phyloP scores from a whole-genome alignment of 106 monocot species.

The Cymbidium sinense region DNA sequence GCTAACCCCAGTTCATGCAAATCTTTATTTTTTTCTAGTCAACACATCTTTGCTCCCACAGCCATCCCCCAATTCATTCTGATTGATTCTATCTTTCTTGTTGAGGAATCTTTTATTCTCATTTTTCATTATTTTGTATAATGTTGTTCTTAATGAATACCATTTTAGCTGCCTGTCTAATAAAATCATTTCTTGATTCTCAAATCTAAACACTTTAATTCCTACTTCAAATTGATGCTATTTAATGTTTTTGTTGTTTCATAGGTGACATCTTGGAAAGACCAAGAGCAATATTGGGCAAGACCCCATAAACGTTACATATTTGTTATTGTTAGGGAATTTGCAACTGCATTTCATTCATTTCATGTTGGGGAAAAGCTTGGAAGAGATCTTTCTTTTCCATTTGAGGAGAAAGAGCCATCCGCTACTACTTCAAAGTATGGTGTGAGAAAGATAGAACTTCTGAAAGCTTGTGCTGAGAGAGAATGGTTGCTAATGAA shows the following conservation, averaged over 20 bases:
- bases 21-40: not conserved
- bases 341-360: constrained; percentile 28
- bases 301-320: constrained; percentile 19
- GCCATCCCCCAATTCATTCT: not conserved
- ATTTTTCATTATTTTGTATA: no score
- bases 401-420: constrained; percentile 37
- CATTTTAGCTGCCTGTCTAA: not conserved
- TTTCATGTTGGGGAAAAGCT: constrained; percentile 31
- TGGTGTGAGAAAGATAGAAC: constrained; percentile 25
- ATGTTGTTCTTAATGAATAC: no score
- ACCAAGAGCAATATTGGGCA: constrained; percentile 43
- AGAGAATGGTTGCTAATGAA: constrained; percentile 46
- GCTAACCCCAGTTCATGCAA: not conserved
- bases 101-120: no score
- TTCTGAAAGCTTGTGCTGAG: constrained; percentile 25
- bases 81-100: not conserved
- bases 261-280: constrained; percentile 48
- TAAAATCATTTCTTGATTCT: not conserved
- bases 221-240: not conserved
- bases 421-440: constrained; percentile 35
- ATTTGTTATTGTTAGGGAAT: constrained; percentile 23
- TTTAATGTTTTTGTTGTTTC: not conserved
- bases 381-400: constrained; percentile 19
- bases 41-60: not conserved
- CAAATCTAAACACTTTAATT: not conserved